Percentiles rank a stretch among this genome's conserved stretches.
phyloP scores from a whole-genome alignment of 2,329 filamentous ascomycete species.

The Geosmithia putterillii region DNA sequence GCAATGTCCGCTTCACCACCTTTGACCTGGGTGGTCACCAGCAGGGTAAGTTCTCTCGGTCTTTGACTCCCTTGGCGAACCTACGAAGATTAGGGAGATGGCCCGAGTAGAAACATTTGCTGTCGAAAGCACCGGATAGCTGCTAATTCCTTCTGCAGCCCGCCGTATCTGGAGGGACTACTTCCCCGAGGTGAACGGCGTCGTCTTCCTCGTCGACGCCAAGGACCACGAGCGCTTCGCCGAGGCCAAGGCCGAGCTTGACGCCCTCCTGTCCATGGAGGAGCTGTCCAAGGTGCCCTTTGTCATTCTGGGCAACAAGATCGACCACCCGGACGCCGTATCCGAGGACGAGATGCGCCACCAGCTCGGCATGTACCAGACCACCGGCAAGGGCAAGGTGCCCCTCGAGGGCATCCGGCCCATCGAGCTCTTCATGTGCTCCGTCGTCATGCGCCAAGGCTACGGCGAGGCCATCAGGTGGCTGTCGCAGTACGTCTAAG shows the following conservation, averaged over 20 bases:
- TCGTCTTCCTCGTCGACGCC: conserved; percentile 95
- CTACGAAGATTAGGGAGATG: neutral
- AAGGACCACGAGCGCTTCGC: conserved; percentile 91
- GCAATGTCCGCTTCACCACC: conserved; percentile 88
- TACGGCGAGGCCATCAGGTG: conserved; percentile 87
- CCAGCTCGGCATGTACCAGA: conserved; percentile 88
- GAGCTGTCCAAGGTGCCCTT: conserved; percentile 93
- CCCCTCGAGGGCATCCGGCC: conserved; percentile 84
- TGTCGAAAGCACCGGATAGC: too few relatives aligned
- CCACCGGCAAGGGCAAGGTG: conserved; percentile 91
- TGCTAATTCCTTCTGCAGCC: conserved; percentile 41
- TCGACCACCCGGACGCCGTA: conserved; percentile 91
- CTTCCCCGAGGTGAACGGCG: conserved; percentile 91
- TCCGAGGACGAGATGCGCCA: conserved; percentile 92
- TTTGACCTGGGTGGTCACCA: conserved; percentile 91
- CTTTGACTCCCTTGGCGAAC: neutral
- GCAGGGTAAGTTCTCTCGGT: conserved; percentile 49
- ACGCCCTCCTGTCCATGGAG: conserved; percentile 92
- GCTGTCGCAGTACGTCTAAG: conserved; percentile 82
- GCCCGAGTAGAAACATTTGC: conserved; percentile 2
- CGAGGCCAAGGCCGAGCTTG: conserved; percentile 94
- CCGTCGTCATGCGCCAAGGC: conserved; percentile 93
- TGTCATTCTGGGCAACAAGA: conserved; percentile 96
- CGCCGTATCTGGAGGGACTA: conserved; percentile 94
- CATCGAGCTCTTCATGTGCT: conserved; percentile 99